Base-by-base conservation (phyloP, 306 rosid genomes). In the Inga oerstediana region DNA sequence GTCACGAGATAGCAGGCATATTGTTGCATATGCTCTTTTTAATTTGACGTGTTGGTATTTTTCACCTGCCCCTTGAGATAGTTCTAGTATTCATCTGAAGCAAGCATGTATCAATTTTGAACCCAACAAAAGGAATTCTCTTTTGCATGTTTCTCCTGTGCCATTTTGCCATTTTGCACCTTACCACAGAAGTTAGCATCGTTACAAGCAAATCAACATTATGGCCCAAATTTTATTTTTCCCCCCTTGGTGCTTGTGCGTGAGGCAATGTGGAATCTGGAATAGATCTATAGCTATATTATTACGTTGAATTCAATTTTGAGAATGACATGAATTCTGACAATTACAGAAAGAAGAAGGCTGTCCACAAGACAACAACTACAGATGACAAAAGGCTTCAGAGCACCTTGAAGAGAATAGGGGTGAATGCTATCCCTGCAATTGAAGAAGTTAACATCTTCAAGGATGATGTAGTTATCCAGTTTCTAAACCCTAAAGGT, bases 351-450 rank as follows among this genome's bases (percentile, higher is more conserved):
- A 95, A 95, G 98, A 95, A 95, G 98, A 95, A 95, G 92, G 98
- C 98, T 8, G 98, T 95, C 51, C 98, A 95, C 91, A 95, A 95
- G 94, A 95, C 98, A 43, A 92, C 98, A 1, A 93, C 98, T 77
- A 95, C 98, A 10, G 98, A 95, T 52, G 98, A 95, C 80, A 95
- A 95, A 79, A 88, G 98, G 89, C 98, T 95, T 87, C 98, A 95
- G 91, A 93, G 98, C 82, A 95, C 98, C 70, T 90, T 95, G 48
- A 95, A 95, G 91, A 95, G 98, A 91, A 95, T 95, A 88, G 98
- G 98, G 70, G 98, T 95, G 79, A 95, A 95, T 82, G 97, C 92
- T 12, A 95, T 95, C 80, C 98, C 98, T 13, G 97, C 97, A 48
- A 95, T 95, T 51, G 98, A 95, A 90, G 98, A 95, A 79, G 98